Base-by-base conservation (phyloP, 1,284 basidiomycete species). In the Prillingera fragicola region DNA sequence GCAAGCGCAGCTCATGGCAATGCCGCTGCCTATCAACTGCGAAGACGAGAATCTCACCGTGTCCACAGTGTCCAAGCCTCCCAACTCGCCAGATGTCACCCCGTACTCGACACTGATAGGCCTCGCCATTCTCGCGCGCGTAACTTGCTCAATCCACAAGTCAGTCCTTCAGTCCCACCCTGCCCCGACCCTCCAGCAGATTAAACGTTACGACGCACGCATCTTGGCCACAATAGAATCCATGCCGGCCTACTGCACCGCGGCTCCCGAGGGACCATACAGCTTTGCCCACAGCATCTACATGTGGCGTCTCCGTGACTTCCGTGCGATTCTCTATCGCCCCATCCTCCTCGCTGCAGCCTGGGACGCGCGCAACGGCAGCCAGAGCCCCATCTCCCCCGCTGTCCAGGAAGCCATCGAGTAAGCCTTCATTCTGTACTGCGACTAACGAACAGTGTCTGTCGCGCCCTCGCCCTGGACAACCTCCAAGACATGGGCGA, bases 31-130 rank as follows among this genome's bases (percentile, higher is more conserved):
- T 1, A 22, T 55, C 37, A 59, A 59, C 35, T 50, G 45, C 33
- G 46, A 56, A 23, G 57, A 59, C 35, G 57, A 59, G 26, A 15
- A 52, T 18, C 41, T 59, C 15, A 59, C 57, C 2, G 53, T 54
- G 19, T 34, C 45, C 7, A 48, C 41, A 23, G 27, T 21, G 9
- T 31, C n/a, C 9, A 23, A 21, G 13, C 57, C 57, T n/a, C 25
- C 31, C 12, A 43, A 46, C 34, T 26, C 31, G 6, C 28, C 35
- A 7, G 29, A 33, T 4, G 27, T 38, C 21, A 53, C 58, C 6
- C 33, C 52, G 14, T 60, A 60, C 41, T 47, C 58, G 3, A 46
- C 56, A 8, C 39, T 57, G 4, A 46, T 56, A 25, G 41, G 50
- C 17, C 58, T 57, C 26, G 33, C 45, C 5, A 39, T 51, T 10